These are phyloP conservation scores for Apostasia ramifera DNA, from an alignment of 106 monocot genomes.

Conservation along the genomic window DNA sequence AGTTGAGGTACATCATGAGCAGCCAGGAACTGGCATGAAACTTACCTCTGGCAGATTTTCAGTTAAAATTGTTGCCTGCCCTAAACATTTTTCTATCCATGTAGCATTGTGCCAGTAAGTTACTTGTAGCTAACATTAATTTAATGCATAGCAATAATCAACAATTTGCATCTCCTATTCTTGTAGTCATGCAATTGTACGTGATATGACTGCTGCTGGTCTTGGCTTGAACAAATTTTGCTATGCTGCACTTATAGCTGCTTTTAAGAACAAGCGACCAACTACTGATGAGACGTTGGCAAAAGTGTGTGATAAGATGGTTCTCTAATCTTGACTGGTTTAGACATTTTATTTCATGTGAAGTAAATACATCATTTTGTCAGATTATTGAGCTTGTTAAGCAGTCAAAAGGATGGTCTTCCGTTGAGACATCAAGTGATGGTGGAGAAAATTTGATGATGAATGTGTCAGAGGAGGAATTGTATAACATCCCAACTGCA, in stretches of 20 bases:
- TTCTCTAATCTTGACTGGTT: neutral
- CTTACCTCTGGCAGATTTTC: too few relatives aligned
- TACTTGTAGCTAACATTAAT: too few relatives aligned
- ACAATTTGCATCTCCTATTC: constrained; percentile 6
- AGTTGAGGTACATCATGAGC: too few relatives aligned
- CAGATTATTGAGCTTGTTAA: constrained; percentile 92
- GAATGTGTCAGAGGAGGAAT: constrained; percentile 88
- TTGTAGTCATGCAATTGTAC: constrained; percentile 76
- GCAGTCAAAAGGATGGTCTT: constrained; percentile 93
- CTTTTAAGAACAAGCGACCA: constrained; percentile 77
- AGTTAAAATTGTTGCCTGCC: too few relatives aligned
- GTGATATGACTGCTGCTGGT: constrained; percentile 98
- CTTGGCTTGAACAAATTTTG: constrained; percentile 92
- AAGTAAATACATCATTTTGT: constrained; percentile 5
- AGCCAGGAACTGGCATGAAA: too few relatives aligned
- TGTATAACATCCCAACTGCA: constrained; percentile 90
- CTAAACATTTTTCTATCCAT: too few relatives aligned
- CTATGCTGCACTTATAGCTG: constrained; percentile 94
- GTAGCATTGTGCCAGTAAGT: too few relatives aligned
- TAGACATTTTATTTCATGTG: constrained; percentile 4
- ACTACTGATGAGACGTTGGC: constrained; percentile 50
- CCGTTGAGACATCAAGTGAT: constrained; percentile 66
- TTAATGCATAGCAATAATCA: neutral
- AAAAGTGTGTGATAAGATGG: constrained; percentile 43
- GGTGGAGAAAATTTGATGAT: constrained; percentile 93